A percentile compares a stretch with the other conserved stretches of the same genome.
These are phyloP conservation scores for Leucocoprinus birnbaumii DNA, from an alignment of 768 basidiomycete species.

Conservation along the genomic window DNA sequence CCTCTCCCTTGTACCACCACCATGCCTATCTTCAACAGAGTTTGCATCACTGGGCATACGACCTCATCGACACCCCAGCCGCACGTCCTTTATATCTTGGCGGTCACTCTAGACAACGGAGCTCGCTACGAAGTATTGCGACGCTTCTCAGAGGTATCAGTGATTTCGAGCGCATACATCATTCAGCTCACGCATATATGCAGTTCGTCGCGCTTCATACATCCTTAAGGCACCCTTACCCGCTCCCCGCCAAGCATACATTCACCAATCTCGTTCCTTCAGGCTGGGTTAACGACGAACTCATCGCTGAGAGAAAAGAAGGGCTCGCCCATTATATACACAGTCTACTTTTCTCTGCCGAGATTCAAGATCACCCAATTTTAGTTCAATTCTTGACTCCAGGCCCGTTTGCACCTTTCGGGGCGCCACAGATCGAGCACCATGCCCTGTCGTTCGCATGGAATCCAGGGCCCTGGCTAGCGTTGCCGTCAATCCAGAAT, in stretches of 20 bases:
- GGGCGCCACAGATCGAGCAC: slow-evolving; percentile 38
- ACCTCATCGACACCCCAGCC: slow-evolving; percentile 43
- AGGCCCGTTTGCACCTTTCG: slow-evolving; percentile 32
- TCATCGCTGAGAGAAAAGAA: slow-evolving; percentile 49
- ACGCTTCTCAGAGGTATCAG: slow-evolving; percentile 45
- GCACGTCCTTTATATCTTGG: slow-evolving; percentile 43
- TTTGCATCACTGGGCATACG: slow-evolving; percentile 38
- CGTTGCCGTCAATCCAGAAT: background rate
- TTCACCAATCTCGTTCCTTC: slow-evolving; percentile 45
- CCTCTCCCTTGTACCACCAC: background rate
- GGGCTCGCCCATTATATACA: slow-evolving; percentile 42
- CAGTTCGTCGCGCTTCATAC: slow-evolving; percentile 37
- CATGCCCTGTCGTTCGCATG: slow-evolving; percentile 17
- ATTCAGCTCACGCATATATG: background rate
- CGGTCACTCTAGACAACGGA: slow-evolving; percentile 30
- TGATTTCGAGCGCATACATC: background rate
- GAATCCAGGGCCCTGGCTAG: slow-evolving; percentile 2
- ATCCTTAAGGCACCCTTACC: slow-evolving; percentile 34
- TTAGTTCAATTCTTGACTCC: slow-evolving; percentile 36
- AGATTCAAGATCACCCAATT: slow-evolving; percentile 29
- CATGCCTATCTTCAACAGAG: slow-evolving; percentile 10
- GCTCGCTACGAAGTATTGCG: slow-evolving; percentile 26
- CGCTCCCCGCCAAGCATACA: slow-evolving; percentile 50
- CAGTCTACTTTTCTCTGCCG: slow-evolving; percentile 31
- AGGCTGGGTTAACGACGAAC: slow-evolving; percentile 50